Base-by-base conservation (phyloP, 495 filamentous ascomycete species). In the Podospora anserina region DNA sequence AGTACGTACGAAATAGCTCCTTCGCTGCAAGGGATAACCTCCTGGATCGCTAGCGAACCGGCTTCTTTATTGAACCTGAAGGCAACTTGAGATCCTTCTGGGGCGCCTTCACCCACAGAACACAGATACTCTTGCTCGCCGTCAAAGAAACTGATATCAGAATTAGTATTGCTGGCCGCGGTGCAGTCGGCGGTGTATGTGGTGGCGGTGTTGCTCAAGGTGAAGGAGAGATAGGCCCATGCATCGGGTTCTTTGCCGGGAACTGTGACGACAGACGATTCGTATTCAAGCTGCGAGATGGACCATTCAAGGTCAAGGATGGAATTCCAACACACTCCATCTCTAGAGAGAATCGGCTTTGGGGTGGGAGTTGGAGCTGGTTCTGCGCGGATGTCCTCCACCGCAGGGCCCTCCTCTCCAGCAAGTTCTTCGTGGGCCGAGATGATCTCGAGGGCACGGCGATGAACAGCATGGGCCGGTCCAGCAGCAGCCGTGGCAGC, bases 351-450 rank as follows among this genome's bases (percentile, higher is more conserved):
- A 49, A 49, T 11, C 0, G 39, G 39, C 39, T 6, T 13, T 11
- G 39, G 39, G 15, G 6, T 49, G 39, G 39, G 9, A 6, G 39
- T 49, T 2, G 39, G 78, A 63, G 85, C 84, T 20, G 83, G 85
- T 13, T 82, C 85, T n/a, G 85, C 63, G 72, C 85, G 85, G 53
- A 84, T 76, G 66, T 87, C 87, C 75, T 89, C 85, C 2, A 88
- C 78, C 76, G 83, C 81, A 19, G 84, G 79, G 23, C 86, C 77
- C 63, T 87, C 87, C 54, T 85, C 79, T 70, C 70, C 71, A 5
- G 88, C 84, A 9, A 88, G 80, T 34, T 80, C 80, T 70, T 88
- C 88, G 15, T 85, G 78, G 19, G 74, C 75, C 2, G 39, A 49
- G 39, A 30, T 87, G 77, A 64, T 87, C 84, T 32, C 80, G 73